These are phyloP conservation scores for Rhytidiadelphus loreus DNA, from an alignment of 225 moss, liverwort and hornwort species.

Conservation along the genomic window DNA sequence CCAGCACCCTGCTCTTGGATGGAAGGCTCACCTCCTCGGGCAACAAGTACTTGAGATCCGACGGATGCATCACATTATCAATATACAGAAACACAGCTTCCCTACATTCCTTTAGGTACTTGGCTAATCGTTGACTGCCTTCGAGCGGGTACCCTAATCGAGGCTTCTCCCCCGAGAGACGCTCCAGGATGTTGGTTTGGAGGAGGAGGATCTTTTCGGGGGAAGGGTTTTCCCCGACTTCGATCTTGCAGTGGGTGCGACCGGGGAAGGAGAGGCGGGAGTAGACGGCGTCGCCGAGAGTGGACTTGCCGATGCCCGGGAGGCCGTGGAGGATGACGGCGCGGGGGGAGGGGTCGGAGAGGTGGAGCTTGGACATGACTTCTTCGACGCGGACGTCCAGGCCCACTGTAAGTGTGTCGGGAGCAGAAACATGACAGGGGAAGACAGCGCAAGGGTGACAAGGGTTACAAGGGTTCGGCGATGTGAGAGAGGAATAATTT, in stretches of 20 bases:
- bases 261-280: constrained; percentile 31
- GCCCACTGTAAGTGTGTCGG: constrained; percentile 25
- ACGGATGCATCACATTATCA: constrained; percentile 37
- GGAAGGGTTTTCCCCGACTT: constrained; percentile 46
- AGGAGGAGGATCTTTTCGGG: constrained; percentile 29
- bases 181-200: constrained; percentile 42
- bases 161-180: constrained; percentile 38
- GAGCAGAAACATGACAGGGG: neutral
- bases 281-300: constrained; percentile 54
- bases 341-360: neutral
- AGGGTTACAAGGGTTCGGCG: neutral
- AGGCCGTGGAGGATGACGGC: constrained; percentile 63
- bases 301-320: constrained; percentile 66
- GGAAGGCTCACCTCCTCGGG: constrained; percentile 49
- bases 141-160: constrained; percentile 40
- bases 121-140: constrained; percentile 32
- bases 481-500: neutral
- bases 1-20: constrained; percentile 37
- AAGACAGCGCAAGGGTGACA: neutral
- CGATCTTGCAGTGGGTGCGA: constrained; percentile 54
- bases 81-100: constrained; percentile 42
- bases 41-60: constrained; percentile 29
- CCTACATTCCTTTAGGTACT: constrained; percentile 26
- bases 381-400: constrained; percentile 47
- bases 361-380: constrained; percentile 35